Evolutionary conservation across 208 protist genomes (phyloP).

Genomic region (Leishmania tarentolae): DNA sequence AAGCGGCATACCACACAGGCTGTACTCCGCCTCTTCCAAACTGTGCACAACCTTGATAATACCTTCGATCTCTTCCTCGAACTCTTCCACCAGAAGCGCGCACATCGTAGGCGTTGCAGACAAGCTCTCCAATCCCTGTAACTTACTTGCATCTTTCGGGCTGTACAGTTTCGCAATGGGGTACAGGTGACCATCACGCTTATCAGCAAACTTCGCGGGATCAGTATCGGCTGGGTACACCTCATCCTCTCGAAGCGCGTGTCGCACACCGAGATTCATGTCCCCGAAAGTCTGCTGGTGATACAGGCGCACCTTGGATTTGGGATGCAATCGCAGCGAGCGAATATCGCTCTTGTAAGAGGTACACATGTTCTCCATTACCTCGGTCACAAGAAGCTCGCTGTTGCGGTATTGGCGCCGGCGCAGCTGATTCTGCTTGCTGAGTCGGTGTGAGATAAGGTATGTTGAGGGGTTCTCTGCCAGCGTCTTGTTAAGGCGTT

Average conservation of each 20-base stretch:
- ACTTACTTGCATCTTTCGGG: constrained; percentile 34
- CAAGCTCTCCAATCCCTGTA: constrained; percentile 25
- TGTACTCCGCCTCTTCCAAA: constrained; percentile 48
- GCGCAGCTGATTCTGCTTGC: constrained; percentile 39
- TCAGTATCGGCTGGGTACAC: constrained; percentile 21
- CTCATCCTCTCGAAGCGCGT: constrained; percentile 39
- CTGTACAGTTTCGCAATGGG: constrained; percentile 58
- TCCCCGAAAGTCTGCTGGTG: constrained; percentile 36
- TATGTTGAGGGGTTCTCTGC: constrained; percentile 41
- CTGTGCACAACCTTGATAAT: constrained; percentile 52
- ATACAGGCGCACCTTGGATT: constrained; percentile 67
- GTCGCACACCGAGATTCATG: constrained; percentile 7
- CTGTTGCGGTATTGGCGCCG: constrained; percentile 57
- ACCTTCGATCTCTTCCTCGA: constrained; percentile 62
- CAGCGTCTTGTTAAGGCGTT: constrained; percentile 69
- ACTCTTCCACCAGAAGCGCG: constrained; percentile 54
- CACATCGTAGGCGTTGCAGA: constrained; percentile 50
- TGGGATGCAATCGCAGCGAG: constrained; percentile 54
- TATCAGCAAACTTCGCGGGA: constrained; percentile 17
- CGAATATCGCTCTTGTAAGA: constrained; percentile 42
- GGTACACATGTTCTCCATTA: constrained; percentile 71
- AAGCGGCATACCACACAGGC: constrained; percentile 60
- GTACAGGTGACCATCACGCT: constrained; percentile 8
- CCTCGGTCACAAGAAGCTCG: constrained; percentile 77
- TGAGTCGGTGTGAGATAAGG: constrained; percentile 52